Base-by-base conservation (phyloP, 495 filamentous ascomycete species). In the Xylaria flabelliformis region DNA sequence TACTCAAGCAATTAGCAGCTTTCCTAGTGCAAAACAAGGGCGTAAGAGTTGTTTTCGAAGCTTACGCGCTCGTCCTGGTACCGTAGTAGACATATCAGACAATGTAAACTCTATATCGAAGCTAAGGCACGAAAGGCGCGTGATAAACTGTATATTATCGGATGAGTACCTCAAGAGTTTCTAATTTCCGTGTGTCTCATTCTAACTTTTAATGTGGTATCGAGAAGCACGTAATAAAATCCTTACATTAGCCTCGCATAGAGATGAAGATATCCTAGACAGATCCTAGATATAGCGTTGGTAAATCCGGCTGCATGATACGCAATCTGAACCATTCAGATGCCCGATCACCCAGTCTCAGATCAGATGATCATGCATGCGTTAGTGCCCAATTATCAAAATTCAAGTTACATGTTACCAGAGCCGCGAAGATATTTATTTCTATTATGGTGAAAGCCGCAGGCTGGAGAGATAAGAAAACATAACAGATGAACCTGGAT, bases 291-390 rank as follows among this genome's bases (percentile, higher is more conserved):
- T 24, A 44, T 5, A 21, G 42, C 24, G 13, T 36, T 36, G 13
- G 8, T 19, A 36, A 65, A 13, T 34, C 24, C 9, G 6, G 24
- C 13, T n/a, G n/a, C 42, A 44, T 44, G 24, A 19, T 50, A 46
- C 64, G 17, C n/a, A 53, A 66, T 66, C 26, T 51, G 7, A 21
- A 19, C 41, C 24, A 50, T 65, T 9, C 29, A 32, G 44, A 53
- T 46, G 21, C 44, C 32, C 64, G 44, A 53, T 66, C 64, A 53
- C 39, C 44, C 64, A 29, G 39, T 39, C 64, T 66, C 29, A 66
- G 64, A 66, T 66, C 64, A 66, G 64, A 66, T 51, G 64, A 67
- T 67, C 65, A 56, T 67, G 21, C 36, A 55, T 67, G 46, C 65
- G 36, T 55, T 67, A 67, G 65, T 12, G 34, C 36, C 65, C 34